Evolutionary conservation across 2,329 filamentous ascomycete genomes (phyloP), one percentile per base, ranked within the genome.

Genomic region (Pseudocercospora musae): DNA sequence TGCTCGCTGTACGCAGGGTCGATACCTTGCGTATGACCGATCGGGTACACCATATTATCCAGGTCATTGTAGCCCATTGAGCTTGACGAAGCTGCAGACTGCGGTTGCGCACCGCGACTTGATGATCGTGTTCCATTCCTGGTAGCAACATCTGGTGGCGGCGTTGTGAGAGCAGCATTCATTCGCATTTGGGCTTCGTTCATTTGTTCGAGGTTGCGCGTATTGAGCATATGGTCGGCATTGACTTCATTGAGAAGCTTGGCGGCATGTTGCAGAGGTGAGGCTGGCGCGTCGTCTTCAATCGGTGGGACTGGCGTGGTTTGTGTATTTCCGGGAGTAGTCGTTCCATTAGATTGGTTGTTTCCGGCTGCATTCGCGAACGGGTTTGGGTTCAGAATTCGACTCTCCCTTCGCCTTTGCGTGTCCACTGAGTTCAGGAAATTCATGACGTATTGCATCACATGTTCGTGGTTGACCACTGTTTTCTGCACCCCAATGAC

Each of bases 1-100:
- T 97, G 92, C 70, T 97, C 93, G 69, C 91, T 89, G 73, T 94
- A 93, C 83, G 96, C 95, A 1, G 94, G 93, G 73, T 97, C 93
- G 68, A 97, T 97, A 58, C 93, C 93, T 68, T 96, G 91, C 0
- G 89, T 95, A 67, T 92, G 87, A 18, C 93, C 93, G 15, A 96
- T 92, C 0, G 94, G 93, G 74, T 97, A 98, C 9, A 97, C 92
- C 58, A 96, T 85, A 66, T 83, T 84, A 64, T 90, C 87, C 49
- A 89, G 75, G 59, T 89, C 87, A 13, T 80, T 80, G 42, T 82
- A 83, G 4, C 81, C 81, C 72, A 85, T 78, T 2, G 80, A 79
- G 42, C 79, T 82, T 0, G 85, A 84, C 2, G 79, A 74, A 68
- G 78, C 70, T 31, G 80, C 79, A 4, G 81, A 82, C 33, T 79